Evolutionary conservation across 2,329 filamentous ascomycete genomes (phyloP).

Genomic region (Phyllosticta capitalensis): DNA sequence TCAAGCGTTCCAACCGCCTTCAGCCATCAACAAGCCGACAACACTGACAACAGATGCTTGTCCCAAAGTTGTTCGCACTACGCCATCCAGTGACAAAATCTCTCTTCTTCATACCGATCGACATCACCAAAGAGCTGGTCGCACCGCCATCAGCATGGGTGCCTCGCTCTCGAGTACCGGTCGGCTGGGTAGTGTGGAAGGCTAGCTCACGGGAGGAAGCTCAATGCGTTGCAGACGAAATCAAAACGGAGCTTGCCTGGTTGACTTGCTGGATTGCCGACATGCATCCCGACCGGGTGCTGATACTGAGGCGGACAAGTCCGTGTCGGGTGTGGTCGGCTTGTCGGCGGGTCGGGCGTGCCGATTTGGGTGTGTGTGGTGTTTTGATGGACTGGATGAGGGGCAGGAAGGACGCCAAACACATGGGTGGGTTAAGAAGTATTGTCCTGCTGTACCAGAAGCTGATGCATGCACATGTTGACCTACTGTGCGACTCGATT

Average conservation of each 20-base stretch:
- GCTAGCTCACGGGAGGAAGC: too few relatives aligned
- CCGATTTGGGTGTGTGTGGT: neutral
- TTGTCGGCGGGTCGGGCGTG: neutral
- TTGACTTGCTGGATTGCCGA: neutral
- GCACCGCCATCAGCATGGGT: neutral
- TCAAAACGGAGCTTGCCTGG: neutral
- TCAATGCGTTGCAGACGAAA: neutral
- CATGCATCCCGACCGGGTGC: neutral
- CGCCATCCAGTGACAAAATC: too few relatives aligned
- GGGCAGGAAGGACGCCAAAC: neutral
- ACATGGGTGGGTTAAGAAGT: neutral
- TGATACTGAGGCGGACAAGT: neutral
- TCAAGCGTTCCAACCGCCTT: too few relatives aligned
- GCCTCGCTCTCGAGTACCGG: neutral
- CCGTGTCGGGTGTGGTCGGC: neutral
- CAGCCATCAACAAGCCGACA: too few relatives aligned
- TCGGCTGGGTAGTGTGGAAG: neutral
- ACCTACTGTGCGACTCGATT: neutral
- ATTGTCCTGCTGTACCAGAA: neutral
- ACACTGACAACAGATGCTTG: too few relatives aligned
- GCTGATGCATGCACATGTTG: neutral
- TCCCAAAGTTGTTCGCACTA: too few relatives aligned
- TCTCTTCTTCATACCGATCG: too few relatives aligned
- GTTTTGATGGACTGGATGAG: neutral
- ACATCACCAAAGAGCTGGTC: too few relatives aligned